phyloP scores from a whole-genome alignment of 768 basidiomycete species.

The Epithele typhae region DNA sequence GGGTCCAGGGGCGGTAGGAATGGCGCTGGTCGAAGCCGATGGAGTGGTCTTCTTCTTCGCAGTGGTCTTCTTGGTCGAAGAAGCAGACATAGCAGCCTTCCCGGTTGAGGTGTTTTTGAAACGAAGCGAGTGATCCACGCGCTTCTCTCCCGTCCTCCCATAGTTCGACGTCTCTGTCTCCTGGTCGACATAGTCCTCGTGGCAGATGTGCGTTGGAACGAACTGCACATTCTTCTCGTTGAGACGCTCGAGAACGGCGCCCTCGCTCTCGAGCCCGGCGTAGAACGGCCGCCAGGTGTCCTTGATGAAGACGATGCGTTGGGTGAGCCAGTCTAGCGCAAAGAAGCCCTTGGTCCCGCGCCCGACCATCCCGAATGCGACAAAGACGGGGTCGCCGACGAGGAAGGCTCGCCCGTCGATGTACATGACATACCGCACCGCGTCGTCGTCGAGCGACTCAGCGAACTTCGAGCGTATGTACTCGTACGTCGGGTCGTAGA shows the following conservation, averaged over 20 bases:
- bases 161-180: neutral
- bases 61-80: too few relatives aligned
- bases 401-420: neutral
- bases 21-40: too few relatives aligned
- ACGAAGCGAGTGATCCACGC: neutral
- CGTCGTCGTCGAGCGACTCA: too few relatives aligned
- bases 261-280: conserved; percentile 1
- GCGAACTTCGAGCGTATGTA: too few relatives aligned
- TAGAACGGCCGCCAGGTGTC: conserved; percentile 9
- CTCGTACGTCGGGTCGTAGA: too few relatives aligned
- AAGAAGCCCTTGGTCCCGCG: conserved; percentile 11
- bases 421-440: too few relatives aligned
- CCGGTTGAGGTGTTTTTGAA: too few relatives aligned
- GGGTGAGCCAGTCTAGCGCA: conserved; percentile 5
- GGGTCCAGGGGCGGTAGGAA: too few relatives aligned
- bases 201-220: neutral
- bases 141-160: neutral
- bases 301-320: conserved; percentile 10
- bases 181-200: neutral
- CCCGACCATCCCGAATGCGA: conserved; percentile 1
- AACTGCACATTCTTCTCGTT: neutral
- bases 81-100: too few relatives aligned
- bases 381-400: conserved; percentile 2
- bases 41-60: too few relatives aligned
- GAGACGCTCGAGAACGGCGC: neutral